A percentile compares a stretch with the other conserved stretches of the same genome.
These are phyloP conservation scores for Eucalyptus grandis DNA, from an alignment of 345 rosid genomes.

Conservation along the genomic window DNA sequence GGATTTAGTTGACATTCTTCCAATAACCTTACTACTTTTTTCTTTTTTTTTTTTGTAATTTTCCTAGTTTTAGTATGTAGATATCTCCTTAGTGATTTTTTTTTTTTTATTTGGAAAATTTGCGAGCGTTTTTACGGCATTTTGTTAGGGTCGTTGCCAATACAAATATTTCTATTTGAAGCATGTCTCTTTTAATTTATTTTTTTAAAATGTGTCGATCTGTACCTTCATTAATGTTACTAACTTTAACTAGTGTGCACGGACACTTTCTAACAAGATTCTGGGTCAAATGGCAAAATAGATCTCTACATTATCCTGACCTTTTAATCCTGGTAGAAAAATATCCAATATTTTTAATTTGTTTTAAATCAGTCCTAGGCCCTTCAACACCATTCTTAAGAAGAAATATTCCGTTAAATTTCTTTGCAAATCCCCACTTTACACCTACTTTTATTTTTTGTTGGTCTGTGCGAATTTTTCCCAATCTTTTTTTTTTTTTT, in stretches of 20 bases:
- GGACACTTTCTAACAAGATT: background rate
- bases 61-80: background rate
- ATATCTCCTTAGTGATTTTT: background rate
- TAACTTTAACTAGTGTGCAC: background rate
- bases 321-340: background rate
- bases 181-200: background rate
- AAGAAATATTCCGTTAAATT: background rate
- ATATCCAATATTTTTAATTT: background rate
- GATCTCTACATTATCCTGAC: background rate
- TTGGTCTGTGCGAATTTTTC: background rate
- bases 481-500: background rate
- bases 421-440: background rate
- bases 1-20: rapidly evolving
- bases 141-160: background rate
- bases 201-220: background rate
- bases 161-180: background rate
- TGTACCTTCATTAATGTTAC: background rate
- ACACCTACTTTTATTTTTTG: background rate
- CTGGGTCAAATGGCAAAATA: background rate
- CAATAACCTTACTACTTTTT: background rate
- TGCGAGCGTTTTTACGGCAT: background rate
- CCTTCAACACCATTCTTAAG: background rate
- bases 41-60: background rate
- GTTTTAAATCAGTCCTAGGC: background rate
- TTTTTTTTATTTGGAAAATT: background rate